phyloP scores from a whole-genome alignment of 345 rosid genomes.

The Eucalyptus marginata region DNA sequence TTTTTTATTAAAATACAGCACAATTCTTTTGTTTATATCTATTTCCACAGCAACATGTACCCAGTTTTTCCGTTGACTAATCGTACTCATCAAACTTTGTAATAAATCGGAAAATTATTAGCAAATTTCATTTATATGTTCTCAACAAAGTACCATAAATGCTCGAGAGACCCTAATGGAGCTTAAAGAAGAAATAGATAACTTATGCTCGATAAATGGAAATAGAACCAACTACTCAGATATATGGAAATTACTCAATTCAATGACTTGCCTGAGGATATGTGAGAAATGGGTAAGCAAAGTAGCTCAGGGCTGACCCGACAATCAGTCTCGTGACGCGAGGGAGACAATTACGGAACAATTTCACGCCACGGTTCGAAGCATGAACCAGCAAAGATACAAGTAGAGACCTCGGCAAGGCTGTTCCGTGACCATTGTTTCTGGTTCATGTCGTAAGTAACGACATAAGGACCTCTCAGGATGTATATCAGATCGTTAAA shows the following conservation, averaged over 20 bases:
- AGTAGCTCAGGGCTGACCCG: not conserved
- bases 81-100: not conserved
- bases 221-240: no score
- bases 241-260: not conserved
- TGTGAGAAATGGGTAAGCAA: not conserved
- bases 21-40: not conserved
- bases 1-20: not conserved
- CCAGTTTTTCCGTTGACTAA: fast-evolving
- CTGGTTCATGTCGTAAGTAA: not conserved
- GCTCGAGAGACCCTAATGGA: not conserved
- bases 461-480: not conserved
- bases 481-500: not conserved
- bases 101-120: not conserved
- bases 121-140: not conserved
- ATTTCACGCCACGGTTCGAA: not conserved
- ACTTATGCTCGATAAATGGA: not conserved
- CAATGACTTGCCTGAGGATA: not conserved
- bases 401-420: not conserved
- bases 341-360: not conserved
- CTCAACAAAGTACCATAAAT: not conserved
- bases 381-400: not conserved
- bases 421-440: not conserved
- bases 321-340: not conserved
- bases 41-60: not conserved
- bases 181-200: not conserved